Percentiles rank a stretch among this genome's conserved stretches.
phyloP scores from a whole-genome alignment of 306 rosid genomes.

The Leucaena leucocephala region DNA sequence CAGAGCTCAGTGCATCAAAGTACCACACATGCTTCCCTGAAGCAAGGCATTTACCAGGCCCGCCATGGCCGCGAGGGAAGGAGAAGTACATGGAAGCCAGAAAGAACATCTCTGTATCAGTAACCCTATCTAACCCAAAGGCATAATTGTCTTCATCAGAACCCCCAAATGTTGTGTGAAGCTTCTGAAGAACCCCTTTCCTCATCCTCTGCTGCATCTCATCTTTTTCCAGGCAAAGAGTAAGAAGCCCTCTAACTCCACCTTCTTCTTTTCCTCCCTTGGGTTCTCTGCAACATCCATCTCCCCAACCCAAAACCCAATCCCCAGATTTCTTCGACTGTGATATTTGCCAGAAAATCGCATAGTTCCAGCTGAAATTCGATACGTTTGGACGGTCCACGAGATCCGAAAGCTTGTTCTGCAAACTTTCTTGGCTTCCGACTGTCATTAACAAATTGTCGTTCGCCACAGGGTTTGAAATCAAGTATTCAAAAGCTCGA shows the following conservation, averaged over 20 bases:
- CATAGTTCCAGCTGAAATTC: constrained; percentile 91
- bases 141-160: constrained; percentile 87
- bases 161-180: constrained; percentile 78
- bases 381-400: constrained; percentile 70
- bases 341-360: constrained; percentile 91
- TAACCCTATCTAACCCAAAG: constrained; percentile 72
- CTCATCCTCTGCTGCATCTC: constrained; percentile 74
- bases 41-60: constrained; percentile 83
- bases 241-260: constrained; percentile 41
- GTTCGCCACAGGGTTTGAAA: constrained; percentile 58
- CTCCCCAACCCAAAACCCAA: constrained; percentile 90
- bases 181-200: constrained; percentile 82
- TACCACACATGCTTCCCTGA: constrained; percentile 75
- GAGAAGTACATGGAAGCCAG: constrained; percentile 93
- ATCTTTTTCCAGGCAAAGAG: constrained; percentile 44
- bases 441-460: constrained; percentile 64
- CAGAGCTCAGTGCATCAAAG: constrained; percentile 41
- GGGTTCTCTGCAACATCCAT: constrained; percentile 92
- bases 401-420: constrained; percentile 84
- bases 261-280: constrained; percentile 61
- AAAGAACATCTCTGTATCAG: constrained; percentile 93
- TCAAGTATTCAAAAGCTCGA: constrained; percentile 67
- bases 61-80: constrained; percentile 82
- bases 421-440: constrained; percentile 69
- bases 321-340: constrained; percentile 73